Base-by-base conservation (phyloP, 257 asterid genomes). In the Agastache rugosa region DNA sequence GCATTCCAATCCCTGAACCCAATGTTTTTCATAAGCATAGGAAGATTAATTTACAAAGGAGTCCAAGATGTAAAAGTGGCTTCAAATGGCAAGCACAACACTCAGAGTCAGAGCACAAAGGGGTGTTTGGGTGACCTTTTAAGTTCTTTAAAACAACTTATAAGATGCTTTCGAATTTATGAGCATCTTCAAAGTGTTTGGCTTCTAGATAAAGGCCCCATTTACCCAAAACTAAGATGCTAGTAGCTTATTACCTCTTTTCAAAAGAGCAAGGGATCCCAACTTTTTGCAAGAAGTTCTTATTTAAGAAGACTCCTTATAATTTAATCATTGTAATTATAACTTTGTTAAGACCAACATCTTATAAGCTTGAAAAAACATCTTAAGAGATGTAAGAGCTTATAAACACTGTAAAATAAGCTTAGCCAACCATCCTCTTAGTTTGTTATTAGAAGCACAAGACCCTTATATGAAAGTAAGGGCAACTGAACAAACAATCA, bases 1-100 rank as follows among this genome's bases (percentile, higher is more conserved):
- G 85, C 75, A 78, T 81, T 85, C 60, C 94, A 90, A 34, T 93
- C 98, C 96, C 94, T 93, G 76, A 48, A 69, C 65, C 14, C 78
- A 66, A 51, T 59, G n/a, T 67, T 63, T 61, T 12, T 64, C 34
- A 60, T 25, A 42, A 73, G 39, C 66, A 47, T 11, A 62, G 16
- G 51, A 63, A 23, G 66, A 54, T 31, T 7, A 51, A 44, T 16
- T 44, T 14, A 16, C 14, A 61, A 1, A 6, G 47, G 22, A 63
- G 14, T 27, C 29, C n/a, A 22, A 19, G 60, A 50, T 60, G 35
- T 44, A 29, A 17, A 59, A 60, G 71, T 17, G 25, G 22, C 59
- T 65, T 34, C 31, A 6, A 44, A 53, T 23, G 29, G 25, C 31
- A 35, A 62, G 25, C 11, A 35, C 8, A 61, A 17, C 17, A 37